These are phyloP conservation scores for Solanum medicagineum DNA, from an alignment of 257 asterid species.

Conservation along the genomic window DNA sequence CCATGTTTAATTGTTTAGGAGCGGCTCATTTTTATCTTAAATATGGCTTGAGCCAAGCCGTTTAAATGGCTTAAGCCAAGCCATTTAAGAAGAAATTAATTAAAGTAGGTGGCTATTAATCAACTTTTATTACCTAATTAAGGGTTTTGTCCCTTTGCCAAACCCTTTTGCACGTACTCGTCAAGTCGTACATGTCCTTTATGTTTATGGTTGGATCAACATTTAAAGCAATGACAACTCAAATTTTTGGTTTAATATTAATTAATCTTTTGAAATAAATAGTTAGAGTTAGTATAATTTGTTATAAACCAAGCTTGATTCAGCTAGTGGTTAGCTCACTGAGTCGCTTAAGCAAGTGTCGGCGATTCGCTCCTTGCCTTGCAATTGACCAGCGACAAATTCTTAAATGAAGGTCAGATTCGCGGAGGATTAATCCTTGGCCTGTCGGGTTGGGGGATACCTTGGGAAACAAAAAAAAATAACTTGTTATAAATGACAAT, in stretches of 20 bases:
- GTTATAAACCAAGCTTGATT: too few relatives aligned
- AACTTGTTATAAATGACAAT: background rate
- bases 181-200: background rate
- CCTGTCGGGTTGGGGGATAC: too few relatives aligned
- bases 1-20: background rate
- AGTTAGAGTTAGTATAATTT: background rate
- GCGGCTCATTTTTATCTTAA: background rate
- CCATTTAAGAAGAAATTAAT: background rate
- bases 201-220: background rate
- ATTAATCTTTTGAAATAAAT: background rate
- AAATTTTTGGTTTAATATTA: background rate
- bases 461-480: too few relatives aligned
- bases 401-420: too few relatives aligned
- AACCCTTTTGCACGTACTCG: background rate
- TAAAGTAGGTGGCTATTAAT: background rate
- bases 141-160: background rate
- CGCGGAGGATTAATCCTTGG: fast-evolving
- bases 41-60: background rate
- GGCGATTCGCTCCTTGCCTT: too few relatives aligned
- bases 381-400: too few relatives aligned
- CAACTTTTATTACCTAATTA: background rate
- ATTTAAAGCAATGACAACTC: background rate
- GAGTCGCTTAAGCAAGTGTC: too few relatives aligned
- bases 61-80: background rate
- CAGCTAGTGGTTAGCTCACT: too few relatives aligned